These are phyloP conservation scores for Penicillium sp. DNA, from an alignment of 2,329 filamentous ascomycete genomes.

Conservation along the genomic window DNA sequence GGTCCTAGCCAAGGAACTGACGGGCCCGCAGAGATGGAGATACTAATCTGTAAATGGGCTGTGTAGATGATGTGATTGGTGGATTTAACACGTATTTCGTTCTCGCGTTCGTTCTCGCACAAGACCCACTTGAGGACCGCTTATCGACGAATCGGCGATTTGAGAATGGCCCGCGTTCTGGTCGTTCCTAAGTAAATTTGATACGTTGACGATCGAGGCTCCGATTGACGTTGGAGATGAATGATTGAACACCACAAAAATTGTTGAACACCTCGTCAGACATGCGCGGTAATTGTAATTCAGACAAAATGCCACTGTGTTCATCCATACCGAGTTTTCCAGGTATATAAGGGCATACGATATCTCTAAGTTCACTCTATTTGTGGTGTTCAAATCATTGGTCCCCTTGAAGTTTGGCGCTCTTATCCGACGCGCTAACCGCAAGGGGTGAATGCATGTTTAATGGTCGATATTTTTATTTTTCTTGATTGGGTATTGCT, in stretches of 20 bases:
- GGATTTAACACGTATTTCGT: not conserved
- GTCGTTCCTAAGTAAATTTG: not conserved
- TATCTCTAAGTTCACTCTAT: too few species aligned
- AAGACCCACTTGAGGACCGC: not conserved
- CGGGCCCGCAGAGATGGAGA: constrained; percentile 2
- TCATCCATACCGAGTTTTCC: too few species aligned
- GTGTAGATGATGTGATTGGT: not conserved
- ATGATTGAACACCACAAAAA: too few species aligned
- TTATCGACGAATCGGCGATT: constrained; percentile 10
- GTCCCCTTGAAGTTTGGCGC: not conserved
- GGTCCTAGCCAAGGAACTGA: constrained; percentile 1
- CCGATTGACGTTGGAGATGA: not conserved
- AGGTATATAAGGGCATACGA: too few species aligned
- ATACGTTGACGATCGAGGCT: not conserved
- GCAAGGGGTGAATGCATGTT: not conserved
- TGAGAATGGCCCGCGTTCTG: not conserved
- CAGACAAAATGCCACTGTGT: too few species aligned
- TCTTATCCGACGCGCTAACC: not conserved
- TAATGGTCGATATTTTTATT: not conserved
- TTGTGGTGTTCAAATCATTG: too few species aligned
- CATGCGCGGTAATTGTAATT: too few species aligned
- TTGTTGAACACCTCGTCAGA: too few species aligned
- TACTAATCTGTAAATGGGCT: not conserved
- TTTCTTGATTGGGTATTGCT: not conserved
- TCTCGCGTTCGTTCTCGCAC: constrained; percentile 17